phyloP scores from a whole-genome alignment of 371 early-diverging fungal genomes.

The Nosema muscidifuracis region DNA sequence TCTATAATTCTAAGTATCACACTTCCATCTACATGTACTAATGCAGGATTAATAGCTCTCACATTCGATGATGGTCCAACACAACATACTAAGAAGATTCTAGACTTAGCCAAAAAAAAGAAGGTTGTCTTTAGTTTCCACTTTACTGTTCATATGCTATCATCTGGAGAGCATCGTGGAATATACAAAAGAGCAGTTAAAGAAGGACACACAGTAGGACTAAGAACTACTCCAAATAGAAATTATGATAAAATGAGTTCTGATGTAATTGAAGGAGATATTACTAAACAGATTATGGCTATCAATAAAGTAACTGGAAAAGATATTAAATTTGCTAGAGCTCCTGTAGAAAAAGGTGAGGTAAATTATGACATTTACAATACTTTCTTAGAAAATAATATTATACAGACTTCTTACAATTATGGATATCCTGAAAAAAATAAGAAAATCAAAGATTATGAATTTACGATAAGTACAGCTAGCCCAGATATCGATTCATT shows the following conservation, averaged over 20 bases:
- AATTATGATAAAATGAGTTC: slow-evolving; percentile 46
- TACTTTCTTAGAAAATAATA: slow-evolving; percentile 48
- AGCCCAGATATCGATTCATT: slow-evolving; percentile 55
- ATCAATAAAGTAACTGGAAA: slow-evolving; percentile 39
- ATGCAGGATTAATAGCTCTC: slow-evolving; percentile 55
- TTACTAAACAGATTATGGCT: slow-evolving; percentile 48
- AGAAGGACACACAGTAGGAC: slow-evolving; percentile 60
- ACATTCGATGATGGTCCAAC: slow-evolving; percentile 62
- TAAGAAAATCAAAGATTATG: slow-evolving; percentile 26
- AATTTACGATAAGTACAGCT: slow-evolving; percentile 39
- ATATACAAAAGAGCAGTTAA: slow-evolving; percentile 45
- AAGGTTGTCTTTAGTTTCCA: slow-evolving; percentile 53
- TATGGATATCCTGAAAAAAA: slow-evolving; percentile 47
- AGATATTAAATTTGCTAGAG: slow-evolving; percentile 54
- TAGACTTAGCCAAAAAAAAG: slow-evolving; percentile 43
- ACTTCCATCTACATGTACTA: slow-evolving; percentile 34
- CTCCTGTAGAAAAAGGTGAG: slow-evolving; percentile 47
- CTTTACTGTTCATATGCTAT: slow-evolving; percentile 52
- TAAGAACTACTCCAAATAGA: slow-evolving; percentile 58
- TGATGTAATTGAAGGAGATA: slow-evolving; percentile 52
- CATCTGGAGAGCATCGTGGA: slow-evolving; percentile 39
- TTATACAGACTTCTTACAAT: slow-evolving; percentile 54
- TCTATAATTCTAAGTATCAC: not conserved
- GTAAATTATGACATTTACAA: slow-evolving; percentile 44
- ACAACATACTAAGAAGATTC: slow-evolving; percentile 40